These are phyloP conservation scores for Aspergillus quadrilineatus DNA, from an alignment of 2,329 filamentous ascomycete species.

Conservation along the genomic window DNA sequence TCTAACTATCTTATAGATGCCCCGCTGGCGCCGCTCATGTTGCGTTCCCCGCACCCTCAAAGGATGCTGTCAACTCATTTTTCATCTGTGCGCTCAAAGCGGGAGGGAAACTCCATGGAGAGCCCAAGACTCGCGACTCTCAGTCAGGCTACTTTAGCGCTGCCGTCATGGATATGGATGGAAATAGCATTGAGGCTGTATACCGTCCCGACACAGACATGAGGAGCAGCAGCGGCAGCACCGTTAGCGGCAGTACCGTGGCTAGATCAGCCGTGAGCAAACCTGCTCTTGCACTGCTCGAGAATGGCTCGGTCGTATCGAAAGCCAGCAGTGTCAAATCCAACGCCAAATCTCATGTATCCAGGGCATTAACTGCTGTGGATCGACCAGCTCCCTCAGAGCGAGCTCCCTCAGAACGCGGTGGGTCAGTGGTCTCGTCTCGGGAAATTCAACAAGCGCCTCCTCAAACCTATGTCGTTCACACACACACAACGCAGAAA, in stretches of 20 bases:
- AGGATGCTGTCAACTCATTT: constrained; percentile 67
- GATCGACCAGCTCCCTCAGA: constrained; percentile 10
- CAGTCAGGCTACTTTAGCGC: constrained; percentile 61
- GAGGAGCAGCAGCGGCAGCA: constrained; percentile 15
- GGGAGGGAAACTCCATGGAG: constrained; percentile 58
- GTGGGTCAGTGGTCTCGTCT: constrained; percentile 21
- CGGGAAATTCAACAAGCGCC: constrained; percentile 23
- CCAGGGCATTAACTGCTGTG: constrained; percentile 27
- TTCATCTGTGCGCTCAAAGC: constrained; percentile 68
- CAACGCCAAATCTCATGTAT: constrained; percentile 29
- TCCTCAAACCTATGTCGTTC: constrained; percentile 25
- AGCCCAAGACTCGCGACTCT: constrained; percentile 54
- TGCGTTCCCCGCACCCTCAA: constrained; percentile 67
- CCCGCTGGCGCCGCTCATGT: constrained; percentile 60
- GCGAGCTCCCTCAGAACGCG: constrained; percentile 13
- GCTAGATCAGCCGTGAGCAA: constrained; percentile 28
- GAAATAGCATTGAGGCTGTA: constrained; percentile 79
- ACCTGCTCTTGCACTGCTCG: constrained; percentile 36
- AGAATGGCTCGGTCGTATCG: constrained; percentile 41
- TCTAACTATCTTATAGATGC: constrained; percentile 33
- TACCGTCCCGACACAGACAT: constrained; percentile 48
- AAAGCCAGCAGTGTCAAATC: constrained; percentile 31
- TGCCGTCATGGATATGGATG: constrained; percentile 72
- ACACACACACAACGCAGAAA: constrained; percentile 29
- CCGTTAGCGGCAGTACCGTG: constrained; percentile 18